Evolutionary conservation across 768 basidiomycete genomes (phyloP), one percentile per base, ranked within the genome.

Genomic region (Rhodotorula sphaerocarpa): DNA sequence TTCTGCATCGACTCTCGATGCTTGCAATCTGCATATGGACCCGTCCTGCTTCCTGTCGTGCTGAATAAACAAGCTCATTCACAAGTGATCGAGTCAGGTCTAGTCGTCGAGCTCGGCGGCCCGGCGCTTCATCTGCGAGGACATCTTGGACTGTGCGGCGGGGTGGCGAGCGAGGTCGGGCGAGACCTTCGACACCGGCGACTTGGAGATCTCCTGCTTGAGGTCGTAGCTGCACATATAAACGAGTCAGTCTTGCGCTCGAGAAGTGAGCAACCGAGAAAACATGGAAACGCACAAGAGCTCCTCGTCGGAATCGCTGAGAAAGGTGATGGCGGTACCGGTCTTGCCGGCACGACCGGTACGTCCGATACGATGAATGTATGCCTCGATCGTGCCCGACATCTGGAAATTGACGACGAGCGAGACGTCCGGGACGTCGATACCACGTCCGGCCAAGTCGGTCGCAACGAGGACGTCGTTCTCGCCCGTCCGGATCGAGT

Each of bases 371-470:
- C 93, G 86, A 77, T 97, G 93, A 50, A 97, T 90, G 73, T 95
- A 96, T 44, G 86, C 90, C 76, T 99, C 95, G 76, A 99, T 97
- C 27, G 87, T 89, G 70, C 82, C 83, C 9, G 91, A 83, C 93
- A 97, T 97, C 78, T 95, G 90, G 81, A 84, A 99, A 76, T 97
- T 97, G 80, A 97, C 84, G 66, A 97, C 93, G 54, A 95, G 79
- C 63, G 84, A 87, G 63, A 97, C 95, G 74, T 97, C 91, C 64
- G 90, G 88, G 18, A 99, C 93, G 76, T 99, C 95, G 75, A 97
- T 97, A 81, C 95, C 95, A 72, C 95, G 88, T 48, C 95, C 95
- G 45, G 95, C 95, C 47, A 99, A 80, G 76, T 99, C 95, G 7
- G 95, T 99, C 2, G 95, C 95, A 36, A 99, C 93, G 12, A 99